Evolutionary conservation across 495 filamentous ascomycete species (phyloP).

Genomic region (Achaetomiella virescens): DNA sequence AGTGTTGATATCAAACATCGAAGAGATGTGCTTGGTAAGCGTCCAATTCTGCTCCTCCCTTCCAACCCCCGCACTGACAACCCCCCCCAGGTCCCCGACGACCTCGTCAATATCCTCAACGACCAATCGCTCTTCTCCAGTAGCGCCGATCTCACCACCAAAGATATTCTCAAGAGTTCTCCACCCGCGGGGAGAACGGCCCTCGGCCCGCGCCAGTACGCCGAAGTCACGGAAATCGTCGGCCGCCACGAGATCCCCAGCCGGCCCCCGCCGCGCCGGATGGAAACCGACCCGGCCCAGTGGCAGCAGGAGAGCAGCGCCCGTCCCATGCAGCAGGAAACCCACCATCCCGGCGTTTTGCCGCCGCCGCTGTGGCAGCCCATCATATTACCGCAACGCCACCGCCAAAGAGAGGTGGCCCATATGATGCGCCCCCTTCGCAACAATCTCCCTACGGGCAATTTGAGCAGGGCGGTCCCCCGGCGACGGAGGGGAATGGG

Average conservation of each 20-base stretch:
- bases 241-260: slow-evolving; percentile 42
- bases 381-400: slow-evolving; percentile 32
- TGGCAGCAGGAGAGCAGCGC: slow-evolving; percentile 80
- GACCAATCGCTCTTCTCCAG: slow-evolving; percentile 76
- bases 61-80: slow-evolving; percentile 19
- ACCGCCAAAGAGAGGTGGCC: slow-evolving; percentile 39
- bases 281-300: slow-evolving; percentile 71
- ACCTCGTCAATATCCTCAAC: slow-evolving; percentile 76
- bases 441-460: slow-evolving; percentile 26
- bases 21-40: slow-evolving; percentile 91
- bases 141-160: slow-evolving; percentile 82
- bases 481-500: too few relatives aligned
- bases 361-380: slow-evolving; percentile 10
- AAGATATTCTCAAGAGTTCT: slow-evolving; percentile 90
- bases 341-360: slow-evolving; percentile 22
- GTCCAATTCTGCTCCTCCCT: background rate
- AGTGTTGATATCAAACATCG: slow-evolving; percentile 82
- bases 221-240: slow-evolving; percentile 51
- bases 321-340: slow-evolving; percentile 61
- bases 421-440: slow-evolving; percentile 21
- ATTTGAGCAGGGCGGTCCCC: too few relatives aligned
- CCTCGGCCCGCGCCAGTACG: slow-evolving; percentile 48
- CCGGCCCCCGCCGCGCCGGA: slow-evolving; percentile 45
- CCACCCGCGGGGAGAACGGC: slow-evolving; percentile 60
- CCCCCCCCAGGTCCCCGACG: slow-evolving; percentile 71